Evolutionary conservation across 176 grass and related monocot species (phyloP).

Genomic region (Guadua angustifolia): DNA sequence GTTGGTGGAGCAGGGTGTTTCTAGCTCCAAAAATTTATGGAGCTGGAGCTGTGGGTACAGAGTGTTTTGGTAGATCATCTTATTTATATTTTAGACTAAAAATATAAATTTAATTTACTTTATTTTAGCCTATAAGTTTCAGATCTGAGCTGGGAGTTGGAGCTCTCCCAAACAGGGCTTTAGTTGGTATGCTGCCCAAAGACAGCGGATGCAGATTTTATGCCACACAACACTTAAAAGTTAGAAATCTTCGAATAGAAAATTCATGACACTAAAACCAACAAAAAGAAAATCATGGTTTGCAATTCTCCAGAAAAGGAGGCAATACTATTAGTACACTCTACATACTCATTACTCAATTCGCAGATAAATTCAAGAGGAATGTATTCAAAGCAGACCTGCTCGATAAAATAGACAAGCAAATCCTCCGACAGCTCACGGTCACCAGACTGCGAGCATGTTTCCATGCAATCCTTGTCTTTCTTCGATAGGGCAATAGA

Average conservation of each 20-base stretch:
- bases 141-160: too few relatives aligned
- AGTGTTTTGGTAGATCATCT: too few relatives aligned
- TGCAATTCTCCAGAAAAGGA: not conserved
- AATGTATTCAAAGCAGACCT: conserved; percentile 52
- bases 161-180: too few relatives aligned
- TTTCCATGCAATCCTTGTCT: conserved; percentile 99
- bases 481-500: conserved; percentile 96
- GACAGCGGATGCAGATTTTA: not conserved
- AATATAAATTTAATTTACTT: too few relatives aligned
- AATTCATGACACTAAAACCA: conserved; percentile 14
- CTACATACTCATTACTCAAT: not conserved
- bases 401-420: conserved; percentile 94
- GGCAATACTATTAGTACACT: not conserved
- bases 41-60: too few relatives aligned
- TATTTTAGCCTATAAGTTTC: too few relatives aligned
- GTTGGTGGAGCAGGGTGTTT: too few relatives aligned
- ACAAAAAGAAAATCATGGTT: not conserved
- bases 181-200: not conserved
- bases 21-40: too few relatives aligned
- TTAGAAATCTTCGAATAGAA: not conserved
- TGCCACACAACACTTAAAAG: not conserved
- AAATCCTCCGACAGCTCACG: conserved; percentile 88
- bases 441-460: conserved; percentile 93
- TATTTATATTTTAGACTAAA: too few relatives aligned
- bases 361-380: not conserved